phyloP scores from a whole-genome alignment of 768 basidiomycete species.

The Paxillus ammoniavirescens region DNA sequence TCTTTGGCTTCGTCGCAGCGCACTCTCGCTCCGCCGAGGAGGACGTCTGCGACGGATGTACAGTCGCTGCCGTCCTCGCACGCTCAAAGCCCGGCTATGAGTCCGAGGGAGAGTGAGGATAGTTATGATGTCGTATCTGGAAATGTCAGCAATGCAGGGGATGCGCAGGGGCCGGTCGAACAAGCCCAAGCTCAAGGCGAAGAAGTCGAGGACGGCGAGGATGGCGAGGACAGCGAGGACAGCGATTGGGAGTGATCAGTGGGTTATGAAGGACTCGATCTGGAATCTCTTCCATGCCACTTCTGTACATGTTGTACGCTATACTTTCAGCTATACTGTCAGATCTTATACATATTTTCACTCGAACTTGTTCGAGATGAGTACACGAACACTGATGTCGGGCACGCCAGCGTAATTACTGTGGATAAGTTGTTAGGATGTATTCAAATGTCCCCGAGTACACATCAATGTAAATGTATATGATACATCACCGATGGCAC shows the following conservation, averaged over 20 bases:
- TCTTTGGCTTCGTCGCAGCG: conserved; percentile 21
- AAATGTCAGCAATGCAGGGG: conserved; percentile 45
- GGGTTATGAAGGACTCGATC: neutral
- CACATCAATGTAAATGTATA: too few relatives aligned
- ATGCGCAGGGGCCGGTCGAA: conserved; percentile 20
- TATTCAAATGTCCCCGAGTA: too few relatives aligned
- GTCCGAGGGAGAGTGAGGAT: conserved; percentile 58
- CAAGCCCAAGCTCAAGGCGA: conserved; percentile 31
- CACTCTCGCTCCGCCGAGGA: conserved; percentile 24
- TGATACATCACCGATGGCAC: too few relatives aligned
- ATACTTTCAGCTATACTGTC: neutral
- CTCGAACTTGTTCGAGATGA: too few relatives aligned
- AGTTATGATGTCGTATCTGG: conserved; percentile 67
- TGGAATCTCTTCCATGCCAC: neutral
- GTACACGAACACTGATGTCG: too few relatives aligned
- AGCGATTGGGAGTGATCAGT: conserved; percentile 59
- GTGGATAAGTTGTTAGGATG: too few relatives aligned
- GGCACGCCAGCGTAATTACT: too few relatives aligned
- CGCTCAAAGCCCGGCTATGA: conserved; percentile 35
- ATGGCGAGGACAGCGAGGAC: conserved; percentile 33
- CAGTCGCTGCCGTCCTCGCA: conserved; percentile 32
- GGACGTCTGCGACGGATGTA: conserved; percentile 15
- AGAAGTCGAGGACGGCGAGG: conserved; percentile 36
- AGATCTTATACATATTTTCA: conserved; percentile 9
- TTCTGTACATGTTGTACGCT: conserved; percentile 19